Evolutionary conservation across 176 grass and related monocot species (phyloP), one percentile per base, ranked within the genome.

Genomic region (Oropetium thomaeum): DNA sequence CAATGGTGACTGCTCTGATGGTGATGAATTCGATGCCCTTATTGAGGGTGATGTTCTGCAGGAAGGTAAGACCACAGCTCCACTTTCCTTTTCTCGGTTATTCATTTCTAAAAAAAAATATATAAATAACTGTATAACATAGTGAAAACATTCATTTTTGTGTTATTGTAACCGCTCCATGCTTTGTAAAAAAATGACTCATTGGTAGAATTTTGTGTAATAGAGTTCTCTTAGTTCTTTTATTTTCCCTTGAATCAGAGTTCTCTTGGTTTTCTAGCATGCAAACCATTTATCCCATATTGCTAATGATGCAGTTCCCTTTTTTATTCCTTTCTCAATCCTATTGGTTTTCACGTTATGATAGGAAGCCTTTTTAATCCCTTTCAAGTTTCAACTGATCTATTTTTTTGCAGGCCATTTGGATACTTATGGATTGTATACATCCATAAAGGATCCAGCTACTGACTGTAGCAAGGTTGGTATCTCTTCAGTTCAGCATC

Each of bases 21-120:
- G 48, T 74, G 87, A 96, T 83, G 89, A 65, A 11, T 88, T 96
- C 69, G 62, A 87, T 76, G 63, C 88, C 69, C 62, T 65, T 84
- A 38, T 75, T 71, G 90, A 87, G 67, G 78, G 73, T 45, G 73
- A 88, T 69, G 54, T 59, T 57, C 73, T 70, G 6, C 62, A 81
- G 29, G 87, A 89, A 79, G 96, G 96, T 99, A 95, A 81, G 51
- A 14, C 48, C 34, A 25, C 71, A 67, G 25, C 37, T 38, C 26
- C 58, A 75, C 33, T 77, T 80, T 65, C 10, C 8, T 69, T 61
- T 61, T 90, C 70, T 54, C 23, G 3, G 19, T 62, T 82, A 43
- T 33, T 42, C n/a, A 37, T 4, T 53, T 28, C 14, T 26, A n/a
- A 20, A 64, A 55, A 19, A 14, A 26, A 28, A 32, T 27, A 57